These are phyloP conservation scores for Pseudozyma hubeiensis DNA, from an alignment of 1,284 basidiomycete species.

Conservation along the genomic window DNA sequence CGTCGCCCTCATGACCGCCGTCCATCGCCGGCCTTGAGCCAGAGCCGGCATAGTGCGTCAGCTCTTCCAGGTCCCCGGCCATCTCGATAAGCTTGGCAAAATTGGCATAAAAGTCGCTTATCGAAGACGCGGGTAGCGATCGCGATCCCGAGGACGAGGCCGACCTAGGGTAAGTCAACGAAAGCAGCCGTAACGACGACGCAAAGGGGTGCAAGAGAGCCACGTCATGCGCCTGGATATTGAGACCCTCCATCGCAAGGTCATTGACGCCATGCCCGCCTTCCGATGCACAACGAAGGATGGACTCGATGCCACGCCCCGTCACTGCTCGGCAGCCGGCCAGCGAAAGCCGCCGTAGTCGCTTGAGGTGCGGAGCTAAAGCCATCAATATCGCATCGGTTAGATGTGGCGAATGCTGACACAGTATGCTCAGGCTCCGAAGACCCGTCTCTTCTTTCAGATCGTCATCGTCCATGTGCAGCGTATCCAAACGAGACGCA, in stretches of 20 bases:
- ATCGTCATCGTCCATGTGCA: slow-evolving; percentile 2
- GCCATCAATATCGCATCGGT: slow-evolving; percentile 49
- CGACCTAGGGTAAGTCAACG: slow-evolving; percentile 56
- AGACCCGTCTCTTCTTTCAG: slow-evolving; percentile 12
- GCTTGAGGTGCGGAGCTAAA: slow-evolving; percentile 42
- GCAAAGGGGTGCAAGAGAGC: slow-evolving; percentile 28
- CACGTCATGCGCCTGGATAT: slow-evolving; percentile 37
- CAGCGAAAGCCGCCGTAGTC: slow-evolving; percentile 50
- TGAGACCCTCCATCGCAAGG: slow-evolving; percentile 61
- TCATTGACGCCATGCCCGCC: slow-evolving; percentile 29
- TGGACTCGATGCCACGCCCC: slow-evolving; percentile 44
- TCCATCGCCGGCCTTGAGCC: slow-evolving; percentile 44
- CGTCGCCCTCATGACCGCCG: slow-evolving; percentile 35
- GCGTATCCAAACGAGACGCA: slow-evolving; percentile 5
- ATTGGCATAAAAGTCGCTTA: slow-evolving; percentile 45
- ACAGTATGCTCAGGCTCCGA: slow-evolving; percentile 45
- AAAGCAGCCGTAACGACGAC: slow-evolving; percentile 26
- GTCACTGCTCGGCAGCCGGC: slow-evolving; percentile 62
- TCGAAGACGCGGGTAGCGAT: slow-evolving; percentile 23
- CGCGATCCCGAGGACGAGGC: slow-evolving; percentile 38
- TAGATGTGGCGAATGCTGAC: slow-evolving; percentile 55
- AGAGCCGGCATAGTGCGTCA: slow-evolving; percentile 55
- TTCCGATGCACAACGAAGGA: slow-evolving; percentile 35
- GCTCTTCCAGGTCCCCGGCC: slow-evolving; percentile 28
- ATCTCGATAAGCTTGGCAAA: slow-evolving; percentile 42